Evolutionary conservation across 352 stramenopile species (phyloP).

Genomic region (Hyaloperonospora arabidopsidis): DNA sequence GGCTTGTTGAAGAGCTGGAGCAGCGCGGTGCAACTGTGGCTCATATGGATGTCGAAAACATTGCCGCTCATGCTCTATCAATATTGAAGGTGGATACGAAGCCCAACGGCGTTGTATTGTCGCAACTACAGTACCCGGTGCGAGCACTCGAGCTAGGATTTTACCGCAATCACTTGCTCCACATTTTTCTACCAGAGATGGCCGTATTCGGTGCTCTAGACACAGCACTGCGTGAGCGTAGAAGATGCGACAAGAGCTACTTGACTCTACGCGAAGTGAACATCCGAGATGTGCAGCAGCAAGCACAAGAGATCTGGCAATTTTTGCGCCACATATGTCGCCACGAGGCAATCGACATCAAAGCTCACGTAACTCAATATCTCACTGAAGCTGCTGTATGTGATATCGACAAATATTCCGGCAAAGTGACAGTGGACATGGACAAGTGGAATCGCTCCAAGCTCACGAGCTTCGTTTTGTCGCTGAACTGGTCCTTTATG

Average conservation of each 20-base stretch:
- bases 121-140: slow-evolving; percentile 51
- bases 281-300: slow-evolving; percentile 29
- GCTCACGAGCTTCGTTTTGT: slow-evolving; percentile 51
- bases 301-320: slow-evolving; percentile 45
- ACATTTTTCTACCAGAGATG: slow-evolving; percentile 75
- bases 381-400: slow-evolving; percentile 23
- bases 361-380: slow-evolving; percentile 30
- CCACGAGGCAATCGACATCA: slow-evolving; percentile 42
- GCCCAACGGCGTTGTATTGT: slow-evolving; percentile 33
- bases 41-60: slow-evolving; percentile 45
- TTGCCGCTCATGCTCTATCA: slow-evolving; percentile 50
- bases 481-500: slow-evolving; percentile 68
- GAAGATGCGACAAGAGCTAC: slow-evolving; percentile 6
- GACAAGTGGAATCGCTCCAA: slow-evolving; percentile 33
- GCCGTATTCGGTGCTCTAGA: slow-evolving; percentile 55
- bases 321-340: slow-evolving; percentile 66
- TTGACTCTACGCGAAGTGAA: slow-evolving; percentile 14
- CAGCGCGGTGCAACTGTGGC: slow-evolving; percentile 43
- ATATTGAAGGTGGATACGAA: slow-evolving; percentile 49
- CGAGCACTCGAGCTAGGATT: slow-evolving; percentile 70
- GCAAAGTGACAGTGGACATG: slow-evolving; percentile 28
- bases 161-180: slow-evolving; percentile 81
- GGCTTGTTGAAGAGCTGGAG: slow-evolving; percentile 50
- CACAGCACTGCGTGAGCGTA: slow-evolving; percentile 22
- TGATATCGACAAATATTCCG: slow-evolving; percentile 11